phyloP scores from a whole-genome alignment of 805 yeast species.

The Tetrapisispora fleetii region DNA sequence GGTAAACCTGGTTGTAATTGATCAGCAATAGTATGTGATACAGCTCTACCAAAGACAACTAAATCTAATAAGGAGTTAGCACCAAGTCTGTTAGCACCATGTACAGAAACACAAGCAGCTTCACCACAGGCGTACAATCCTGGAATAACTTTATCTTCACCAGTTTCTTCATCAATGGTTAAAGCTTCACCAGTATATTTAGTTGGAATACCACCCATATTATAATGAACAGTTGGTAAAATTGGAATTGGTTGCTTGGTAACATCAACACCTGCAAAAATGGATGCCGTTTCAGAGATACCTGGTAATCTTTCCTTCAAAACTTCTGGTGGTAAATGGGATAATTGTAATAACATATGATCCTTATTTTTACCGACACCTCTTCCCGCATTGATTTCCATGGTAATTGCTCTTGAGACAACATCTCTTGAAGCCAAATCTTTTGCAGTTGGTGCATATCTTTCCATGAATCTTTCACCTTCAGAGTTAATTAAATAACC shows the following conservation, averaged over 20 bases:
- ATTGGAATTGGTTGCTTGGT: conserved; percentile 99
- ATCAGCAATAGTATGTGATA: conserved; percentile 82
- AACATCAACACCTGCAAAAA: conserved; percentile 98
- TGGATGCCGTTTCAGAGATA: conserved; percentile 96
- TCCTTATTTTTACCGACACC: conserved; percentile 97
- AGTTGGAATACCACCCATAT: conserved; percentile 99
- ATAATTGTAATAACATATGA: conserved; percentile 89
- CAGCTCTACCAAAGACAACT: conserved; percentile 98
- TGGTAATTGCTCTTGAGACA: conserved; percentile 94
- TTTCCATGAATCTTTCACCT: conserved; percentile 99
- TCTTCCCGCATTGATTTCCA: conserved; percentile 98
- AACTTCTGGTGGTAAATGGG: conserved; percentile 87
- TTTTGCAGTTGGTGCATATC: conserved; percentile 97
- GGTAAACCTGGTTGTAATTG: conserved; percentile 82
- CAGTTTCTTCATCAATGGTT: conserved; percentile 65
- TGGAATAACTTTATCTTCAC: conserved; percentile 84
- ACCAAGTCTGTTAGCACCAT: conserved; percentile 98
- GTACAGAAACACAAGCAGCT: conserved; percentile 98
- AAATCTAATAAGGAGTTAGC: conserved; percentile 94
- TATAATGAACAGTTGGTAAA: conserved; percentile 96
- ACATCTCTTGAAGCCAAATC: conserved; percentile 98
- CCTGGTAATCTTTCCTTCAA: conserved; percentile 96
- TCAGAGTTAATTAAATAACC: conserved; percentile 91
- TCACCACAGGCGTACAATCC: conserved; percentile 98
- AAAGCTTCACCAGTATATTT: conserved; percentile 93